phyloP scores from a whole-genome alignment of 257 asterid genomes.

The Fraxinus cuspidata region DNA sequence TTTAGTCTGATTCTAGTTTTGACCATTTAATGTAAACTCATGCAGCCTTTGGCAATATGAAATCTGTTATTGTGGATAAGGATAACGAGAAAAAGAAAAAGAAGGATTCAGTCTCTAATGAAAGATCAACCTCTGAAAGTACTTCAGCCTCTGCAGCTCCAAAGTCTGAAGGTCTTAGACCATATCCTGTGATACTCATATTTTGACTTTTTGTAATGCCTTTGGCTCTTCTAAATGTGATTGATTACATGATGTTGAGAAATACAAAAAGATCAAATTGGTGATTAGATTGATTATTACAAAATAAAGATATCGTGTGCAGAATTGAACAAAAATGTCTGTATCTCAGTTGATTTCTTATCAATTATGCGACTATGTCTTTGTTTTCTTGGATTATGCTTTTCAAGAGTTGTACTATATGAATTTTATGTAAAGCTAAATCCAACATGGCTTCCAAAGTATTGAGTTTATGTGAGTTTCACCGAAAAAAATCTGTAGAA shows the following conservation, averaged over 20 bases:
- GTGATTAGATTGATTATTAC: neutral
- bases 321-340: neutral
- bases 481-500: neutral
- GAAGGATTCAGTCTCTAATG: constrained; percentile 30
- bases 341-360: neutral
- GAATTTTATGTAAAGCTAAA: neutral
- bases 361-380: neutral
- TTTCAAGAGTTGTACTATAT: neutral
- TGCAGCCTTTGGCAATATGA: constrained; percentile 79
- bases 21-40: constrained; percentile 18
- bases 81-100: constrained; percentile 40
- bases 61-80: constrained; percentile 46
- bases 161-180: constrained; percentile 41
- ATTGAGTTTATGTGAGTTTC: neutral
- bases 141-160: constrained; percentile 45
- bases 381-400: neutral
- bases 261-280: neutral
- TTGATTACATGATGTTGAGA: neutral
- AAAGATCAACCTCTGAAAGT: constrained; percentile 23
- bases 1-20: constrained; percentile 25
- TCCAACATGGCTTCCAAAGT: neutral
- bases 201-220: constrained; percentile 10
- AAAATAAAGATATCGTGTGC: neutral
- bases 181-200: neutral
- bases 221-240: neutral